Evolutionary conservation across 2,329 filamentous ascomycete species (phyloP).

Genomic region (Cryphonectria parasitica): DNA sequence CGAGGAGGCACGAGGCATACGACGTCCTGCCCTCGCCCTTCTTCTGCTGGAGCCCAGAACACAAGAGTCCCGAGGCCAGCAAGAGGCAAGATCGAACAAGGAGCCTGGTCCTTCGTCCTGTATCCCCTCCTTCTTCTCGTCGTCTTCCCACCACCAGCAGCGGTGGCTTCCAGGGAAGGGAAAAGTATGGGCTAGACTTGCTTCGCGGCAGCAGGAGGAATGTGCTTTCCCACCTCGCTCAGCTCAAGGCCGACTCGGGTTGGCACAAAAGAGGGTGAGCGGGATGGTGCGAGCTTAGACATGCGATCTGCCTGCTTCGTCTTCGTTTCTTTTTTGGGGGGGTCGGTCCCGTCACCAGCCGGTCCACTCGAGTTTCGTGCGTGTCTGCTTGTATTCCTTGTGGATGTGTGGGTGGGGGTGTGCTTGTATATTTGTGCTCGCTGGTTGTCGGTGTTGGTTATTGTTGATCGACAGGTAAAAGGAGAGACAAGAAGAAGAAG

Average conservation of each 20-base stretch:
- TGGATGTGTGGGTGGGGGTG: not conserved
- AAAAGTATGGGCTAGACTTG: not conserved
- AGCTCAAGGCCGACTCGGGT: constrained; percentile 14
- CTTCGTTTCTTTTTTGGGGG: not conserved
- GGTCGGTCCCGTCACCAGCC: constrained; percentile 30
- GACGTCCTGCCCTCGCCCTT: constrained; percentile 42
- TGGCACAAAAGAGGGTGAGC: constrained; percentile 24
- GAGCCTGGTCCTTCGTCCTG: constrained; percentile 12
- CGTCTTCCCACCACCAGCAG: not conserved
- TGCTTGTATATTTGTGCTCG: not conserved
- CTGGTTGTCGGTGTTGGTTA: constrained; percentile 5
- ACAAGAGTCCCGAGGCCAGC: constrained; percentile 47
- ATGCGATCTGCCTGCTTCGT: constrained; percentile 25
- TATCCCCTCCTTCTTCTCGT: constrained; percentile 9
- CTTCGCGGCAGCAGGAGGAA: not conserved
- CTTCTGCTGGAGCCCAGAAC: constrained; percentile 48
- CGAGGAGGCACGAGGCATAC: constrained; percentile 65
- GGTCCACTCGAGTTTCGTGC: constrained; percentile 23
- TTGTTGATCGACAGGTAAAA: constrained; percentile 10
- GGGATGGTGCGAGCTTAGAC: constrained; percentile 27
- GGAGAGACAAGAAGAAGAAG: constrained; percentile 12
- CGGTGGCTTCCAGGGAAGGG: not conserved
- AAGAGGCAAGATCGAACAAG: constrained; percentile 34
- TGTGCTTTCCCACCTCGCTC: not conserved
- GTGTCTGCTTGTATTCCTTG: constrained; percentile 6